Evolutionary conservation across 495 filamentous ascomycete genomes (phyloP).

Genomic region (Penicillium lividum): DNA sequence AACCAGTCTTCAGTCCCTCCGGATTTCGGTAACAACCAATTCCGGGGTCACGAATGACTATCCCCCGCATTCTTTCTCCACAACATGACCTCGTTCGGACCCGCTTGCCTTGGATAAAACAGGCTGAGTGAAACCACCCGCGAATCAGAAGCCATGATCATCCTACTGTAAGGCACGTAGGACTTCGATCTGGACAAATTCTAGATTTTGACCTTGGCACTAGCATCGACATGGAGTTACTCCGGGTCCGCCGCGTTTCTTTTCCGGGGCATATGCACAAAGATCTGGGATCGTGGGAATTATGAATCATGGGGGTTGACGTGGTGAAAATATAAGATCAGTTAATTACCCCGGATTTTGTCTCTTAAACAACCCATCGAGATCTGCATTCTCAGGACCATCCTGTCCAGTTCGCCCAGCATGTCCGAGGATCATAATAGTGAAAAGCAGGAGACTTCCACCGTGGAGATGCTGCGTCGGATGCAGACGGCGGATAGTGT

Average conservation of each 20-base stretch:
- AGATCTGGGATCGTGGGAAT: not conserved
- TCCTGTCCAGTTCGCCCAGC: not conserved
- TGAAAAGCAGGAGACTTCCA: constrained; percentile 23
- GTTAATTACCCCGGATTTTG: not conserved
- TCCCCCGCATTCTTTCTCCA: constrained; percentile 16
- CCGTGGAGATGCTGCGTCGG: constrained; percentile 29
- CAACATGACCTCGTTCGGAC: constrained; percentile 10
- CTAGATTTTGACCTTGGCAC: not conserved
- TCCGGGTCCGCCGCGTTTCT: not conserved
- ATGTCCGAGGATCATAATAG: constrained; percentile 30
- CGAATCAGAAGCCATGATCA: not conserved
- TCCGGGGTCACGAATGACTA: constrained; percentile 5
- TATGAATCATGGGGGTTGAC: not conserved
- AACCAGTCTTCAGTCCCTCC: constrained; percentile 10
- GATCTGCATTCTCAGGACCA: too few species aligned
- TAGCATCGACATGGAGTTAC: constrained; percentile 1
- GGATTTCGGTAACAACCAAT: constrained; percentile 4
- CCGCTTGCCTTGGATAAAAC: constrained; percentile 9
- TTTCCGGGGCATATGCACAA: not conserved
- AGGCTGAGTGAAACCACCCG: not conserved
- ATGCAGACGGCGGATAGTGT: constrained; percentile 40
- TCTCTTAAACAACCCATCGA: not conserved
- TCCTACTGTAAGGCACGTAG: not conserved
- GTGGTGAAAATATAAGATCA: not conserved
- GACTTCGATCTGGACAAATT: not conserved